These are phyloP conservation scores for Glycine soja DNA, from an alignment of 306 rosid species.

Conservation along the genomic window DNA sequence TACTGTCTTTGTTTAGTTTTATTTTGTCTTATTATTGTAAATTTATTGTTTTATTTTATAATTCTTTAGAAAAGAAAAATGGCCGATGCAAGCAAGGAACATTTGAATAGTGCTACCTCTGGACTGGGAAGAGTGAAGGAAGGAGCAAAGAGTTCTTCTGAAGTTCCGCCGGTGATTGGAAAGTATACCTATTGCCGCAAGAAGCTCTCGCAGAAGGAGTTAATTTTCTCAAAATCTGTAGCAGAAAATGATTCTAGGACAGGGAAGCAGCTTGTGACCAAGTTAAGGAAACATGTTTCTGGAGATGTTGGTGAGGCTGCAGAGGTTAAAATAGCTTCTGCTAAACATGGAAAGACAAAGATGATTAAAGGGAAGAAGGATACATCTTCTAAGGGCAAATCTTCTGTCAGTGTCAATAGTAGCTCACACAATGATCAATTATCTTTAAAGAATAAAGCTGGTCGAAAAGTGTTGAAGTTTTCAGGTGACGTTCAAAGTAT, in stretches of 20 bases:
- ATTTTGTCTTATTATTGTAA: constrained; percentile 28
- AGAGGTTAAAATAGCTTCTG: constrained; percentile 48
- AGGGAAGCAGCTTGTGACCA: constrained; percentile 53
- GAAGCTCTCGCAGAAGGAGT: constrained; percentile 57
- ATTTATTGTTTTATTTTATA: constrained; percentile 20
- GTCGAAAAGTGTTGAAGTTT: constrained; percentile 56
- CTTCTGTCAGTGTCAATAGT: constrained; percentile 49
- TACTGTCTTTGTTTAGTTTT: constrained; percentile 40
- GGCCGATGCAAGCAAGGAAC: constrained; percentile 40
- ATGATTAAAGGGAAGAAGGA: constrained; percentile 49
- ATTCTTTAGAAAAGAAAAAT: constrained; percentile 59
- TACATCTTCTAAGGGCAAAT: constrained; percentile 43
- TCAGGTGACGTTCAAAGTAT: constrained; percentile 59
- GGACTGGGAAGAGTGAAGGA: constrained; percentile 54
- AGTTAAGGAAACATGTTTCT: constrained; percentile 61
- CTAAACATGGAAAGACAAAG: constrained; percentile 51
- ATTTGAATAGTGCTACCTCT: constrained; percentile 40
- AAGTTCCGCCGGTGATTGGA: constrained; percentile 53
- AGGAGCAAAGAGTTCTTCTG: constrained; percentile 47
- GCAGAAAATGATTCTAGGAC: constrained; percentile 47
- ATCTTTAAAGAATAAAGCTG: constrained; percentile 53
- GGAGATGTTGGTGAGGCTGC: constrained; percentile 47
- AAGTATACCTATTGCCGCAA: constrained; percentile 69
- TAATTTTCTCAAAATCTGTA: constrained; percentile 49
- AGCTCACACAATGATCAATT: constrained; percentile 49